Percentiles rank a stretch among this genome's conserved stretches.
phyloP scores from a whole-genome alignment of 306 rosid genomes.

The Carpinus viminea region DNA sequence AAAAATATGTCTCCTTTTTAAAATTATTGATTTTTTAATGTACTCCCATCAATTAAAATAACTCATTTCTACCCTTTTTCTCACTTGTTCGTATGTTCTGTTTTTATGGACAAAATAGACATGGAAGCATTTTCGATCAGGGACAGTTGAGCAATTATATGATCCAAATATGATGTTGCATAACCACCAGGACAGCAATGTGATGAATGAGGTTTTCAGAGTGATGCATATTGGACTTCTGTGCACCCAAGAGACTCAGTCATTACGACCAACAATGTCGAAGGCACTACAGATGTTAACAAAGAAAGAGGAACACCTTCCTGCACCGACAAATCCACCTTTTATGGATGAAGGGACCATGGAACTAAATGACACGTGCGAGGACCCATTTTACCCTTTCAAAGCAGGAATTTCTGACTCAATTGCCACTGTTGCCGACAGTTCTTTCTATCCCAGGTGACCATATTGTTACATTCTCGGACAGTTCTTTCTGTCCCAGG shows the following conservation, averaged over 20 bases:
- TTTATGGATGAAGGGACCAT: constrained; percentile 82
- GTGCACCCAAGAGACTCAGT: constrained; percentile 81
- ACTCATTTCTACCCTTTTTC: background rate
- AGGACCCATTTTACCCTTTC: constrained; percentile 42
- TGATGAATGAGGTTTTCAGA: constrained; percentile 54
- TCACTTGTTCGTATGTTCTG: background rate
- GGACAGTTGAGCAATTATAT: constrained; percentile 51
- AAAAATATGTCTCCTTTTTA: background rate
- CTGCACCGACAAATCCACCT: constrained; percentile 81
- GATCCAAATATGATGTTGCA: constrained; percentile 71
- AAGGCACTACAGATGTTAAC: constrained; percentile 73
- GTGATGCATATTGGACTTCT: constrained; percentile 80
- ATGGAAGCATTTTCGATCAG: constrained; percentile 82
- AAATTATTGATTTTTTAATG: no score
- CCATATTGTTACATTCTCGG: background rate
- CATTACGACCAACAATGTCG: constrained; percentile 77
- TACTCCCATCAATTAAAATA: background rate
- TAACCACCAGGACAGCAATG: constrained; percentile 29
- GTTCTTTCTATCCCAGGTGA: constrained; percentile 79
- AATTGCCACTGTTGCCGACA: constrained; percentile 63
- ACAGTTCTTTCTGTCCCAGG: background rate
- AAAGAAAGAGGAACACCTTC: constrained; percentile 60
- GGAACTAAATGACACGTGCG: constrained; percentile 66
- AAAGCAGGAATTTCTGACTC: constrained; percentile 44
- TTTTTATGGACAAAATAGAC: constrained; percentile 47